Base-by-base conservation (phyloP, 148 eudicot genomes). In the Rhododendron vialii region DNA sequence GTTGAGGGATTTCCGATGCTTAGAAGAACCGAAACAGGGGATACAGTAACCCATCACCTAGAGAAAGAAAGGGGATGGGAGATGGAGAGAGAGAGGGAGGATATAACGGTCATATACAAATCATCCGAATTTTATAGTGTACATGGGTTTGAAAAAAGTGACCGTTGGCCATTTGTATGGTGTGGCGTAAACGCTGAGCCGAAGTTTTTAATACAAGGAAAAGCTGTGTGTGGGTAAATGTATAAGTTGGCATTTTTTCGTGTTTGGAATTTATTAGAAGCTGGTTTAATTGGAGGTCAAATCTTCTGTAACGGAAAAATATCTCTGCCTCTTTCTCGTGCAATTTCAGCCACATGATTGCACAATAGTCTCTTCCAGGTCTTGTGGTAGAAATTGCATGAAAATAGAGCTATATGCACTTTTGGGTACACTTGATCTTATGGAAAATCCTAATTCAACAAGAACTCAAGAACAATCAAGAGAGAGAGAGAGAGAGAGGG, bases 31-130 rank as follows among this genome's bases (percentile, higher is more conserved):
- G 67, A 93, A 92, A 81, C 93, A 91, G 24, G 89, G 89, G 28
- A 91, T 47, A 78, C 92, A 90, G 59, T 92, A 93, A 3, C 95
- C 92, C 95, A 93, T 93, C 30, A 24, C 81, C 20, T 30, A 36
- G 73, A 59, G 48, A 35, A 33, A 36, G 73, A 78, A 24, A 76
- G 9, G 7, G 74, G 3, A 26, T 2, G n/a, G 10, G 8, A 20
- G 51, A 48, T 1, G 2, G 69, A 33, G 69, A 57, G 63, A 13
- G 28, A 63, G 69, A 24, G 69, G 69, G 69, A 22, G 69, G 69
- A 22, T 63, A 63, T 63, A 63, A 63, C 69, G 69, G 69, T 63
- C 69, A 24, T 63, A 24, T 22, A 22, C 9, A 63, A 63, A 7
- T 20, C 69, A 22, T 24, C 67, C 22, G 26, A 1, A 22, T 61